Percentiles rank a stretch among this genome's conserved stretches.
Conservation (phyloP, 192 early-diverging fungal genomes). For the Powellomyces hirtus region DNA sequence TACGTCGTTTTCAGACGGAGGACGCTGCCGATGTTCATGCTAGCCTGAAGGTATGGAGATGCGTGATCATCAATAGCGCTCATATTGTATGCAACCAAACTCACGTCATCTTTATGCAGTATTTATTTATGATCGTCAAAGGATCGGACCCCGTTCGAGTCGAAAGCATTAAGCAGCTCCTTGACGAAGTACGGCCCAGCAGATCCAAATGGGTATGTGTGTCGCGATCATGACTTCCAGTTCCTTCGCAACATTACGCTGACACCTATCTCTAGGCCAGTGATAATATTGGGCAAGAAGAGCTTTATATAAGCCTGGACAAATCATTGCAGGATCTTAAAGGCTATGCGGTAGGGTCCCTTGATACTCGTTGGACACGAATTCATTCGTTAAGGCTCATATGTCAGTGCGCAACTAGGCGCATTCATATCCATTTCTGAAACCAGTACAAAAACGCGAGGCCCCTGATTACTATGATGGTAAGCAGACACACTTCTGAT, state of each 20-base stretch:
- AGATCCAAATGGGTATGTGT: constrained; percentile 77
- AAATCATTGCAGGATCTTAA: constrained; percentile 78
- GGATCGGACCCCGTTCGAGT: constrained; percentile 51
- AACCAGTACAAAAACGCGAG: constrained; percentile 83
- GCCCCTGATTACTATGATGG: constrained; percentile 89
- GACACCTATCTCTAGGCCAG: constrained; percentile 54
- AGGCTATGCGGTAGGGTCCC: constrained; percentile 66
- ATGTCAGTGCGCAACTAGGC: constrained; percentile 40
- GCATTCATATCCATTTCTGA: constrained; percentile 80
- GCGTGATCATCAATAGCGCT: neutral
- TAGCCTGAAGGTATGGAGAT: constrained; percentile 25
- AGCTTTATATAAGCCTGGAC: constrained; percentile 88
- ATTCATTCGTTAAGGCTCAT: neutral
- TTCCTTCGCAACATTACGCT: neutral
- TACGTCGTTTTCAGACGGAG: neutral
- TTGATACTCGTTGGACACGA: no score
- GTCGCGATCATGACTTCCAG: neutral
- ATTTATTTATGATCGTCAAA: constrained; percentile 73
- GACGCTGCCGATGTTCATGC: constrained; percentile 2
- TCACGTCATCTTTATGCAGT: constrained; percentile 34
- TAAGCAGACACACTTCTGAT: constrained; percentile 27
- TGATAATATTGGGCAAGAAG: constrained; percentile 84
- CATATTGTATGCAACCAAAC: neutral
- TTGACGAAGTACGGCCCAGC: constrained; percentile 75
- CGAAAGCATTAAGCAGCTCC: constrained; percentile 67